Base-by-base conservation (phyloP, 2,329 filamentous ascomycete genomes). In the Ambrosiella xylebori region DNA sequence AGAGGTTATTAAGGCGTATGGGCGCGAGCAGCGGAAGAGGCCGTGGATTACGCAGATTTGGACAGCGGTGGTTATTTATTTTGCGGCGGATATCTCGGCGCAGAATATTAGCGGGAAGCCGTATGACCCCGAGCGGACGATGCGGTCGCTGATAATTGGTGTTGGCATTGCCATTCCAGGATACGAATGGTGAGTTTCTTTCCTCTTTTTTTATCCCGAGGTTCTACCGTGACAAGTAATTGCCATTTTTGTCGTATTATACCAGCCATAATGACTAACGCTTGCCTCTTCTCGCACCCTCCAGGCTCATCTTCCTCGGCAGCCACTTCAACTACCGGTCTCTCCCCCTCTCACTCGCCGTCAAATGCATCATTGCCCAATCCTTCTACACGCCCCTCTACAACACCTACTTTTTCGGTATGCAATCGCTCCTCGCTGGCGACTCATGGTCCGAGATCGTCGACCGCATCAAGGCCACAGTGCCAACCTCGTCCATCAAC, bases 361-460 rank as follows among this genome's bases (percentile, higher is more conserved):
- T 81, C 58, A 95, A 95, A 70, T 86, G 95, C 59, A 67, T 77
- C 45, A 76, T 96, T 41, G 93, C 89, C 70, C 90, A 96, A 71
- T 68, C 78, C 11, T 71, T 81, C 64, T 95, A 94, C 71, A 88
- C 90, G 1, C 88, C 91, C 1, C 65, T 86, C 8, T 94, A 94
- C 73, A 91, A 86, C 69, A 76, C 80, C 27, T 88, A 87, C 69
- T 95, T 95, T 71, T 87, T 95, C 69, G 81, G 83, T 61, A 77
- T 85, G 69, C 88, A 94, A 67, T 84, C 86, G 0, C 72, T 89
- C 3, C 74, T 94, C 1, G 77, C 81, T 0, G 89, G 88, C 41
- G 83, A 85, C 36, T 76, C 75, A 0, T 66, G 82, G 1, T 66
- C 71, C 6, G 84, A 87, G 58, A 79, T 84, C 1, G 78, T 79